Base-by-base conservation (phyloP, 2,329 filamentous ascomycete species). In the Xylaria sp. region DNA sequence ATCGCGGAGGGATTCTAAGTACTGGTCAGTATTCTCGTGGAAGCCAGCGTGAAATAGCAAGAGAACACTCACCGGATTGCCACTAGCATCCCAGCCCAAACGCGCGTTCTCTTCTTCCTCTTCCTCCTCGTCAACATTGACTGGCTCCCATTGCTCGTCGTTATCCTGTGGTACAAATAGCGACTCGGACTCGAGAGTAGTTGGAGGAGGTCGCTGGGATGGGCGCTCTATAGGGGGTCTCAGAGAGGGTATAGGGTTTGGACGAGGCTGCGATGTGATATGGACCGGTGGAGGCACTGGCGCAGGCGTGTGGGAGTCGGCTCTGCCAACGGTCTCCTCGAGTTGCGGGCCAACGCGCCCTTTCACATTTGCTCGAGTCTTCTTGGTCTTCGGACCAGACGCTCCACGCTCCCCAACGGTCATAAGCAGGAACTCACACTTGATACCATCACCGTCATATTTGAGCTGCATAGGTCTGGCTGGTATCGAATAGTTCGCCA, bases 381-480 rank as follows among this genome's bases (percentile, higher is more conserved):
- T 87, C 71, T 84, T 87, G 54, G 82, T 82, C 76, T 84, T 86
- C 68, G 85, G 84, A 12, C 78, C 79, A 5, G 83, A 79, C 55
- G 84, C 85, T 34, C 81, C 84, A 67, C 85, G 84, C 73, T 94
- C 91, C 15, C 92, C 92, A 9, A 92, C 89, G 0, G 92, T 95
- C 92, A 94, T 94, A 69, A 95, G 86, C 52, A 94, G 91, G 74
- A 94, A 94, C 72, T 94, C 91, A 79, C 90, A 93, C 46, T 88
- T 81, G 39, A 94, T 84, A 41, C 90, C 91, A 67, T 91, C 89
- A 51, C 87, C 86, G 28, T 87, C 85, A 76, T 95, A 95, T 54
- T 85, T 88, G 68, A 95, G 86, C 75, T 93, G 91, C 77, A 95
- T 87, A 1, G 92, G 92, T 18, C 88, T 87, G 18, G 88, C 88